Conservation (phyloP, 306 rosid species). For the Cicer judaicum region DNA sequence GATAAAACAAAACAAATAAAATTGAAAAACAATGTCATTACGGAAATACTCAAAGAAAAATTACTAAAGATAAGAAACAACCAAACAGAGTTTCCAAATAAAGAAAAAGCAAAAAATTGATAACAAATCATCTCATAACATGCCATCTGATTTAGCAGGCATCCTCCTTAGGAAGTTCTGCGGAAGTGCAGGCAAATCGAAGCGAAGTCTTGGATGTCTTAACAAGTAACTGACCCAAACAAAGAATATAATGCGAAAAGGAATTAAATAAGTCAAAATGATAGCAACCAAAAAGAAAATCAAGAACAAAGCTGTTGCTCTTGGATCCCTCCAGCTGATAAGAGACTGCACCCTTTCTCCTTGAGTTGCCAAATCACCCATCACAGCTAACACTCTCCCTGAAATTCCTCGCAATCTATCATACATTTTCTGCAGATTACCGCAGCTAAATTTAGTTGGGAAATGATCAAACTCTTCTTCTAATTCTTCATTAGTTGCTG, state of each 20-base stretch:
- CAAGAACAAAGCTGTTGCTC: constrained; percentile 54
- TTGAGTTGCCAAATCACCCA: constrained; percentile 58
- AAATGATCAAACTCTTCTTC: constrained; percentile 60
- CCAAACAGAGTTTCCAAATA: not conserved
- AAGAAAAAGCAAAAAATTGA: not conserved
- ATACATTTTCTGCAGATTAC: constrained; percentile 43
- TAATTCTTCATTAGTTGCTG: constrained; percentile 47
- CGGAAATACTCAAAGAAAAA: constrained; percentile 22
- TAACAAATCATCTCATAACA: constrained; percentile 43
- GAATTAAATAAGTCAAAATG: constrained; percentile 40
- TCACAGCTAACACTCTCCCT: constrained; percentile 48
- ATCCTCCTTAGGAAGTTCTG: constrained; percentile 58
- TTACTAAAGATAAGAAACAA: not conserved
- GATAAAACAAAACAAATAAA: constrained; percentile 23
- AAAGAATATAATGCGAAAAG: constrained; percentile 23
- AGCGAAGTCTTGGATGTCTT: constrained; percentile 54
- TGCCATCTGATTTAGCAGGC: constrained; percentile 62
- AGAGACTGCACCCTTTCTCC: constrained; percentile 59
- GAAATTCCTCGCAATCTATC: constrained; percentile 52
- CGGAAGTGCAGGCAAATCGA: constrained; percentile 46
- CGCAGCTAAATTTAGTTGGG: constrained; percentile 34
- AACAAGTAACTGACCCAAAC: not conserved
- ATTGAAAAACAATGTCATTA: constrained; percentile 15
- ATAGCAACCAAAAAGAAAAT: constrained; percentile 43
- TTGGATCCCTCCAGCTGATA: constrained; percentile 61